Conservation (phyloP, 148 eudicot species). For the Vaccinium vitisidaea region DNA sequence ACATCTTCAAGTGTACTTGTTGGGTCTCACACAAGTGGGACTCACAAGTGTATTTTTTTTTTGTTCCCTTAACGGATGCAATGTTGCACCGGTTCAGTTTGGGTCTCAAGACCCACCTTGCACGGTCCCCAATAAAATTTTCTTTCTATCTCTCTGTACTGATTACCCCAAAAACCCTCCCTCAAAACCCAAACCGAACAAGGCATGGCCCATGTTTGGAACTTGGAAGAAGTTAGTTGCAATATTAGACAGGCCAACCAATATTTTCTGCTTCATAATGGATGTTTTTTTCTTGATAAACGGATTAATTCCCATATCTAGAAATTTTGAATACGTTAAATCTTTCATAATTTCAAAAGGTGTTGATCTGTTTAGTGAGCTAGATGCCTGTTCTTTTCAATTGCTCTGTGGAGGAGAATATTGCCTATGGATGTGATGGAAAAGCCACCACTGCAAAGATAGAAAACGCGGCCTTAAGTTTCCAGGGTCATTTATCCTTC, state of each 20-base stretch:
- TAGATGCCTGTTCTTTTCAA: slow-evolving; percentile 86
- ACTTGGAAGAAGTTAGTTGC: not conserved
- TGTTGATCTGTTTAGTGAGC: slow-evolving; percentile 82
- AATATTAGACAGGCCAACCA: not conserved
- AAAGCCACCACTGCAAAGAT: slow-evolving; percentile 60
- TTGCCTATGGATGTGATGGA: slow-evolving; percentile 80
- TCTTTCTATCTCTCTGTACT: too few species aligned
- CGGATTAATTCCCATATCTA: not conserved
- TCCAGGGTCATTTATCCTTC: slow-evolving; percentile 1
- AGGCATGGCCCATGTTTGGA: too few species aligned
- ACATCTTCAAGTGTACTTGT: too few species aligned
- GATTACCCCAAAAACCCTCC: too few species aligned
- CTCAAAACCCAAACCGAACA: too few species aligned
- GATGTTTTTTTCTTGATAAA: not conserved
- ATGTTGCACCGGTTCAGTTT: too few species aligned
- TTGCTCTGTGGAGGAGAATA: slow-evolving; percentile 82
- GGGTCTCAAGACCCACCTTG: too few species aligned
- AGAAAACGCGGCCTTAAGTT: slow-evolving; percentile 79
- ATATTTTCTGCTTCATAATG: too few species aligned
- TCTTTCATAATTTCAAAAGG: not conserved
- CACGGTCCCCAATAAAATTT: too few species aligned
- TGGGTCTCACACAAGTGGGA: too few species aligned
- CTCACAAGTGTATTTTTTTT: too few species aligned
- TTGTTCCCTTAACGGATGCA: too few species aligned
- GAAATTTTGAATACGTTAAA: not conserved